Conservation (phyloP, 108 stramenopile genomes). For the Pseudonitzschia pungens region DNA sequence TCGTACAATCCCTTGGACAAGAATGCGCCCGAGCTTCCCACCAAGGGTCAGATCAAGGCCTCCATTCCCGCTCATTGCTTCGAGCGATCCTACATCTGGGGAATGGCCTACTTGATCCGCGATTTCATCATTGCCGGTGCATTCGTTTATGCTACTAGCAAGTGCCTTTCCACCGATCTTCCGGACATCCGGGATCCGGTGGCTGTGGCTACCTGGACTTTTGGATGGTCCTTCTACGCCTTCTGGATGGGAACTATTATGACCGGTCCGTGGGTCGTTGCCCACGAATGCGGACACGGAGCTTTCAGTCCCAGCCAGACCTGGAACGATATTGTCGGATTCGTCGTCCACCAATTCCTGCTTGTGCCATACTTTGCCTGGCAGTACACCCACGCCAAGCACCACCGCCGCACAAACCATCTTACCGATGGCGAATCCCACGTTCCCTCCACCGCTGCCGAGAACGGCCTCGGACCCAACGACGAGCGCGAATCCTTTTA, state of each 20-base stretch:
- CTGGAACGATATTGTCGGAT: slow-evolving; percentile 95
- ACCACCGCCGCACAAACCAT: slow-evolving; percentile 96
- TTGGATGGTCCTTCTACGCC: slow-evolving; percentile 94
- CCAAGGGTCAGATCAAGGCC: slow-evolving; percentile 89
- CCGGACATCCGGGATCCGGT: slow-evolving; percentile 43
- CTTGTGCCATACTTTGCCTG: slow-evolving; percentile 99
- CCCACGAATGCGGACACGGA: slow-evolving; percentile 99
- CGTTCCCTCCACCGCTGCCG: slow-evolving; percentile 67
- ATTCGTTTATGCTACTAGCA: slow-evolving; percentile 72
- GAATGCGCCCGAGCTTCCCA: slow-evolving; percentile 81
- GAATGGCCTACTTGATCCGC: slow-evolving; percentile 78
- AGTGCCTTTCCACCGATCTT: slow-evolving; percentile 67
- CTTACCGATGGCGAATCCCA: slow-evolving; percentile 95
- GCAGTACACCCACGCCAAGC: slow-evolving; percentile 98
- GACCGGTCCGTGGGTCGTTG: slow-evolving; percentile 98
- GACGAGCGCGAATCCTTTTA: slow-evolving; percentile 69
- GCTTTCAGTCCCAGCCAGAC: slow-evolving; percentile 91
- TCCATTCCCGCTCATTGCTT: slow-evolving; percentile 93
- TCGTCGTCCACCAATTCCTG: slow-evolving; percentile 92
- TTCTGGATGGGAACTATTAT: slow-evolving; percentile 96
- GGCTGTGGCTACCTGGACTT: slow-evolving; percentile 45
- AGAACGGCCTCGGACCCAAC: slow-evolving; percentile 73
- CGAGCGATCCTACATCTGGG: slow-evolving; percentile 81
- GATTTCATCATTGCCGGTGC: slow-evolving; percentile 83
- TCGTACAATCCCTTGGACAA: slow-evolving; percentile 85